Evolutionary conservation across 768 basidiomycete genomes (phyloP).

Genomic region (Podaxis rugospora): DNA sequence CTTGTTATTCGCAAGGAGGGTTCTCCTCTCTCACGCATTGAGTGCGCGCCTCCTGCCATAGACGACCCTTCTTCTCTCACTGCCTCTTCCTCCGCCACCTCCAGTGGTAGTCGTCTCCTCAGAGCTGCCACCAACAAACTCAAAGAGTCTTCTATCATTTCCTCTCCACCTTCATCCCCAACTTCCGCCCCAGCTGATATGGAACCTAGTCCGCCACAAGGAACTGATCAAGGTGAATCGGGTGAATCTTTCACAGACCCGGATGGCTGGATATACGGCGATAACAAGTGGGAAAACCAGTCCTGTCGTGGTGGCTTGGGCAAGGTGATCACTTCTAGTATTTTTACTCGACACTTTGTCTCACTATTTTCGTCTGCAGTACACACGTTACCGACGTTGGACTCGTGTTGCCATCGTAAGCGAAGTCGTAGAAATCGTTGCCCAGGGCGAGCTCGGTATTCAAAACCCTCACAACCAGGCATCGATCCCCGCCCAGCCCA

Average conservation of each 20-base stretch:
- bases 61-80: constrained; percentile 27
- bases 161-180: constrained; percentile 9
- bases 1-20: constrained; percentile 63
- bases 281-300: constrained; percentile 90
- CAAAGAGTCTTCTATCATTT: background rate
- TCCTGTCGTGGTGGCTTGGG: constrained; percentile 79
- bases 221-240: constrained; percentile 31
- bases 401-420: constrained; percentile 75
- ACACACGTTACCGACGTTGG: constrained; percentile 85
- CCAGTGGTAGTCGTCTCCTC: constrained; percentile 38
- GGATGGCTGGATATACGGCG: constrained; percentile 92
- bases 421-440: constrained; percentile 62
- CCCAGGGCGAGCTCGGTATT: constrained; percentile 29
- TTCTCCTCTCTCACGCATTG: constrained; percentile 47
- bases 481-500: background rate
- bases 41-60: constrained; percentile 51
- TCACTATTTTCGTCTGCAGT: constrained; percentile 36
- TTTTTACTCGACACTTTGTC: background rate
- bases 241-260: constrained; percentile 66
- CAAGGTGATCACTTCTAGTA: constrained; percentile 46
- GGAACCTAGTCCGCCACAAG: constrained; percentile 24
- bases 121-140: constrained; percentile 42
- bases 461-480: background rate
- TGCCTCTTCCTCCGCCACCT: constrained; percentile 24
- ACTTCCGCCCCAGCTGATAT: constrained; percentile 14